Evolutionary conservation across 139 green algal genomes (phyloP), one percentile per base, ranked within the genome.

Genomic region (Astrephomene gubernaculifera): DNA sequence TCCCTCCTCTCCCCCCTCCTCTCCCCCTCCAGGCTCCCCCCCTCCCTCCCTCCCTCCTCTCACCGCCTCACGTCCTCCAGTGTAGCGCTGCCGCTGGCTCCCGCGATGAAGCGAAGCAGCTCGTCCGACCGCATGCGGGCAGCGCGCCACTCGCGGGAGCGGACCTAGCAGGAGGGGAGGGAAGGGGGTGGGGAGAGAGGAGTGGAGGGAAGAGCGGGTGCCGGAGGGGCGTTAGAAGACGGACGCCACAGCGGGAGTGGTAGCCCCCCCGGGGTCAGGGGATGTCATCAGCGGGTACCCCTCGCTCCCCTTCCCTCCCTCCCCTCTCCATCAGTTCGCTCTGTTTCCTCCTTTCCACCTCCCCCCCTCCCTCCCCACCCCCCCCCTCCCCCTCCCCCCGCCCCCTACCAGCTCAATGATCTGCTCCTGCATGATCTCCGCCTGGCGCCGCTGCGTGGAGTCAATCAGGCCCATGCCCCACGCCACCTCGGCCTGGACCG

Each of bases 401-500:
- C n/a, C 38, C 43, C 83, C 52, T 53, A 90, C 89, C 68, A 89
- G 73, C 38, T 89, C 83, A 21, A 92, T 75, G 31, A 93, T 65
- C 78, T 91, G 35, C 12, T 67, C 29, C 74, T 93, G 89, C 9
- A 93, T 87, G 1, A n/a, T 33, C 74, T 93, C 89, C n/a, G 87
- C 89, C 67, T 85, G 31, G 35, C 27, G 9, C 1, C 76, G 76
- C 80, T 91, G 85, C 1, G 43, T 33, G 1, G 4, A 36, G 79
- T 94, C 90, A 25, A 94, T 92, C 17, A 94, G 87, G 9, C 90
- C 90, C 81, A 94, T 72, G 81, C 63, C 75, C 78, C 75, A 92
- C 1, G 90, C 90, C 52, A 94, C 88, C 63, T 91, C 85, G 1
- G 86, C 90, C 69, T 90, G 90, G 2, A 92, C 87, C 49, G 85